phyloP scores from a whole-genome alignment of 2,329 filamentous ascomycete species.

The Pseudofabraea citricarpa region DNA sequence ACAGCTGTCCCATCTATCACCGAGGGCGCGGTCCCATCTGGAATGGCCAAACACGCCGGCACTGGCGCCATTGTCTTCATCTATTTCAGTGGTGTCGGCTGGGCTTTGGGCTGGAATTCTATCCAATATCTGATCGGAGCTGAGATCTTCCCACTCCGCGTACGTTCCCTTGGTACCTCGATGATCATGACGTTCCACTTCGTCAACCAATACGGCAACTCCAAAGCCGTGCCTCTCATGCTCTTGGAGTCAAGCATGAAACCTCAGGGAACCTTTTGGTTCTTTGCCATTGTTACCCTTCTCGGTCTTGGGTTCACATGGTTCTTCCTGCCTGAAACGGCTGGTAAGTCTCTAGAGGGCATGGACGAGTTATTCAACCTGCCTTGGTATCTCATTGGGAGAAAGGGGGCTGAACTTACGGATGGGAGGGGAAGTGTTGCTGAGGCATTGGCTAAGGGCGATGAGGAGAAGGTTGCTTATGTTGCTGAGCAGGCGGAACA shows the following conservation, averaged over 20 bases:
- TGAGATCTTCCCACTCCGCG: slow-evolving; percentile 33
- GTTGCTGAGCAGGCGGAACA: background rate
- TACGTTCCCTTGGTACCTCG: slow-evolving; percentile 17
- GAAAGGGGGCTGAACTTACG: slow-evolving; percentile 8
- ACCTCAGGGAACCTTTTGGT: slow-evolving; percentile 43
- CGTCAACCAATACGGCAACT: slow-evolving; percentile 19
- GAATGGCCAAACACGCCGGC: slow-evolving; percentile 6
- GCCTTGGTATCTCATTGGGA: slow-evolving; percentile 8
- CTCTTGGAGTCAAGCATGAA: slow-evolving; percentile 29
- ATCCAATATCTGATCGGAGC: slow-evolving; percentile 35
- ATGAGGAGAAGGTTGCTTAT: slow-evolving; percentile 4
- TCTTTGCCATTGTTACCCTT: slow-evolving; percentile 32
- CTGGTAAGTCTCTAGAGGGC: slow-evolving; percentile 28
- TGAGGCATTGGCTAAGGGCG: slow-evolving; percentile 5
- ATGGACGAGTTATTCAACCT: slow-evolving; percentile 14
- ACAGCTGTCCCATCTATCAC: slow-evolving; percentile 30
- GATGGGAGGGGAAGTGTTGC: slow-evolving; percentile 7
- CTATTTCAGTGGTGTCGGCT: slow-evolving; percentile 10
- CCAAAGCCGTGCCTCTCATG: slow-evolving; percentile 20
- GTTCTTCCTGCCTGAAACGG: slow-evolving; percentile 41
- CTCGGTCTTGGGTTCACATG: slow-evolving; percentile 33
- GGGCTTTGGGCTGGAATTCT: slow-evolving; percentile 24
- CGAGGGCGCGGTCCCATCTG: slow-evolving; percentile 1
- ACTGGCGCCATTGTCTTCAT: slow-evolving; percentile 12
- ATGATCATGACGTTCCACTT: slow-evolving; percentile 23